A percentile compares a stretch with the other conserved stretches of the same genome.
phyloP scores from a whole-genome alignment of 2,329 filamentous ascomycete genomes.

The Lithohypha guttulata region DNA sequence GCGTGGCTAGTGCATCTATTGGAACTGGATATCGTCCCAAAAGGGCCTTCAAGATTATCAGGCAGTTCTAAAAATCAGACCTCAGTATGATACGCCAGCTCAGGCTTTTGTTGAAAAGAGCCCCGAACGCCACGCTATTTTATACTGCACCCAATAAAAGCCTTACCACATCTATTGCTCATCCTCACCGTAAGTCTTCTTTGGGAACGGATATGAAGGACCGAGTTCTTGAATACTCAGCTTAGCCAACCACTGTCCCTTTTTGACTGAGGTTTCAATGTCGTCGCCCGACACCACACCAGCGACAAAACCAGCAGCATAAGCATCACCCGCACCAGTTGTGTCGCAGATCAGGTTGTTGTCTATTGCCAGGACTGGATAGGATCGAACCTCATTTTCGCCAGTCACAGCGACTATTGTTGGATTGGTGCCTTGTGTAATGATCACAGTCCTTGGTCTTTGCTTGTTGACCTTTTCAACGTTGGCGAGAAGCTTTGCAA shows the following conservation, averaged over 20 bases:
- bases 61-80: too few species aligned
- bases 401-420: constrained; percentile 69
- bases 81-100: background rate
- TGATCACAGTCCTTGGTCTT: constrained; percentile 73
- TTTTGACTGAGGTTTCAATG: constrained; percentile 68
- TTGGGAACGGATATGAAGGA: constrained; percentile 76
- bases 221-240: constrained; percentile 91
- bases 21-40: too few species aligned
- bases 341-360: constrained; percentile 81
- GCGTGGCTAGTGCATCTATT: too few species aligned
- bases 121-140: constrained; percentile 17
- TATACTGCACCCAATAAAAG: background rate
- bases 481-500: constrained; percentile 74
- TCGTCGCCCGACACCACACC: constrained; percentile 77
- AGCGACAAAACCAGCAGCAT: constrained; percentile 86
- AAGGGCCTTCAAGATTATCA: too few species aligned
- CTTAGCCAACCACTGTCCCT: constrained; percentile 93
- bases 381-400: constrained; percentile 57
- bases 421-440: constrained; percentile 89
- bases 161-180: background rate
- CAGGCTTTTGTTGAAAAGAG: constrained; percentile 21
- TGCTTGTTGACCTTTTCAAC: constrained; percentile 75
- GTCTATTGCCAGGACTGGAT: constrained; percentile 69
- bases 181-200: constrained; percentile 41
- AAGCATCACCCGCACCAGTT: constrained; percentile 93